phyloP scores from a whole-genome alignment of 1,284 basidiomycete species.

The Ustilago curta region DNA sequence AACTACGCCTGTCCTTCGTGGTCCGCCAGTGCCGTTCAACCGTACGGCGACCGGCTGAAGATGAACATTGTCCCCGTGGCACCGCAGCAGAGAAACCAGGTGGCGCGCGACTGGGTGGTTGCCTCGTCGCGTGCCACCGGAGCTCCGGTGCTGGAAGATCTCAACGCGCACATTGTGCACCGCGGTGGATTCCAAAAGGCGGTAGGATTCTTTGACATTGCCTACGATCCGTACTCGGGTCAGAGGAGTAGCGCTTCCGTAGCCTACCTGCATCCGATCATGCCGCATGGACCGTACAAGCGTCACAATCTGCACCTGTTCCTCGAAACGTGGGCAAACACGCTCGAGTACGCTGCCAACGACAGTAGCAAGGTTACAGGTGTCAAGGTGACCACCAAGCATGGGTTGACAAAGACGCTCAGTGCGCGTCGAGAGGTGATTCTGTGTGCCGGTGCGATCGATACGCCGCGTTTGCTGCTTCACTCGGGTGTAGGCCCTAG shows the following conservation, averaged over 20 bases:
- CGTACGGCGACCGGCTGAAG: conserved; percentile 68
- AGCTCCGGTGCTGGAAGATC: conserved; percentile 65
- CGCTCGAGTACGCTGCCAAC: conserved; percentile 50
- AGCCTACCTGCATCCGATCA: conserved; percentile 70
- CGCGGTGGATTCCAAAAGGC: conserved; percentile 63
- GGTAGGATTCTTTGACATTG: conserved; percentile 69
- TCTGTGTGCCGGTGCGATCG: conserved; percentile 70
- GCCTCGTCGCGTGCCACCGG: conserved; percentile 61
- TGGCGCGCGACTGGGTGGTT: conserved; percentile 68
- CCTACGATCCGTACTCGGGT: conserved; percentile 69
- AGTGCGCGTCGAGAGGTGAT: conserved; percentile 66
- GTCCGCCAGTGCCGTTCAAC: conserved; percentile 61
- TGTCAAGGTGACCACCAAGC: conserved; percentile 59
- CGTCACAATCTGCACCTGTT: conserved; percentile 69
- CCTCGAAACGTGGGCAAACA: conserved; percentile 69
- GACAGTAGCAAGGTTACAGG: conserved; percentile 55
- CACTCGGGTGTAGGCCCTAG: conserved; percentile 73
- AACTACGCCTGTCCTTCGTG: conserved; percentile 66
- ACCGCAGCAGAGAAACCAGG: conserved; percentile 68
- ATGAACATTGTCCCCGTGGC: conserved; percentile 69
- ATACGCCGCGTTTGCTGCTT: conserved; percentile 73
- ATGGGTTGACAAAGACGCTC: conserved; percentile 59
- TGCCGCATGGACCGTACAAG: conserved; percentile 65
- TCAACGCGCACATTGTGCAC: conserved; percentile 67
- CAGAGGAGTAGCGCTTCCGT: conserved; percentile 65